Base-by-base conservation (phyloP, 352 stramenopile genomes). In the Pythium sukuiense region DNA sequence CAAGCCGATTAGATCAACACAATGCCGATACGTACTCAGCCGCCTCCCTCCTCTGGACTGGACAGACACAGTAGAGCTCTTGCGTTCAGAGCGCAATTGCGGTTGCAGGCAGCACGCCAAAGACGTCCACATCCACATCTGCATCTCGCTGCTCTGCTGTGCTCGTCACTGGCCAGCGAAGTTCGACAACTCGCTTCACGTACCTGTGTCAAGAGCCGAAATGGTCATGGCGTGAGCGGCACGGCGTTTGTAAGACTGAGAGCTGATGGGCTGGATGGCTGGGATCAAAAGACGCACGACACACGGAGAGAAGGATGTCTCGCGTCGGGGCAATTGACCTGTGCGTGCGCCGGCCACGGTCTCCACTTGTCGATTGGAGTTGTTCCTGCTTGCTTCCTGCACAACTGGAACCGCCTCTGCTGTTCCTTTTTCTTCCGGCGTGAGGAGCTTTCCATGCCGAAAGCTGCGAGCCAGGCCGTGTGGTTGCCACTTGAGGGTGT, bases 151-250 rank as follows among this genome's bases (percentile, higher is more conserved):
- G 14, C 52, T 11, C 37, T 18, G 29, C 8, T 43, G 35, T 11
- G 30, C 58, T 48, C 29, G 46, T 16, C 46, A 57, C 7, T 52
- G n/a, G 20, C 45, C 12, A 43, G 45, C 13, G 45, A 27, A 24
- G 20, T 24, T 52, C 7, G 16, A 27, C 16, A 9, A 24, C 9
- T 8, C 29, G n/a, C 49, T 59, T 66, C 30, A 64, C 63, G 32
- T 64, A 69, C 63, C 63, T 12, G 63, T 46, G 63, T 69, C 63
- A 48, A 69, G 37, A 55, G 63, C 32, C 55, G 63, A 69, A 69
- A 69, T 69, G 63, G 63, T 69, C 63, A 69, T 69, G 14, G 59
- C 29, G 35, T 20, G 32, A 24, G 26, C 45, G 30, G 12, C 13
- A 24, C 18, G 24, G 30, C 43, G 13, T 50, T 50, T 27, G 29